These are phyloP conservation scores for Chytridium lagenaria DNA, from an alignment of 371 early-diverging fungal genomes.

Conservation along the genomic window DNA sequence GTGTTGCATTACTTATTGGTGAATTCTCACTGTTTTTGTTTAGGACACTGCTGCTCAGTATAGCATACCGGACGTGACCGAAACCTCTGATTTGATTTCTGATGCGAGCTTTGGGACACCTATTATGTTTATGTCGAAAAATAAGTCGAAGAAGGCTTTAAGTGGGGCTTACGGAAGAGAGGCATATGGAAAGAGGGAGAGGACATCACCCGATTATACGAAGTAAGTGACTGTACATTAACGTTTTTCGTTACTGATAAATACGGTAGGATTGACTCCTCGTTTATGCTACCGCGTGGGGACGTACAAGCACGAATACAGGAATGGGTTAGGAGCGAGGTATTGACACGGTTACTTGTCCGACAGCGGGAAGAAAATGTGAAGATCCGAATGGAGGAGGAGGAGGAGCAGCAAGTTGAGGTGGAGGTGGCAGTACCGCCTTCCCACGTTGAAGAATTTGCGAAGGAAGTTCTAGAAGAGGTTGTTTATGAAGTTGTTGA, in stretches of 20 bases:
- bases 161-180: neutral
- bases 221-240: too few relatives aligned
- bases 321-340: constrained; percentile 32
- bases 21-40: too few relatives aligned
- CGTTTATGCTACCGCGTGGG: too few relatives aligned
- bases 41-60: too few relatives aligned
- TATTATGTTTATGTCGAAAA: neutral
- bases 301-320: constrained; percentile 21
- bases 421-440: neutral
- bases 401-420: neutral
- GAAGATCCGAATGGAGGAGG: neutral
- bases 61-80: too few relatives aligned
- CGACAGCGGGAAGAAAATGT: constrained; percentile 12
- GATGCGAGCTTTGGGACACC: neutral
- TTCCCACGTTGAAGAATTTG: constrained; percentile 12
- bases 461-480: neutral
- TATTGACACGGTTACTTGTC: constrained; percentile 20
- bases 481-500: constrained; percentile 5
- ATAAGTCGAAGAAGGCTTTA: neutral
- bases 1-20: too few relatives aligned
- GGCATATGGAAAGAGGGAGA: too few relatives aligned
- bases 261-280: too few relatives aligned
- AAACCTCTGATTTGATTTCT: neutral
- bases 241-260: too few relatives aligned
- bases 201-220: too few relatives aligned